Evolutionary conservation across 192 early-diverging fungal species (phyloP), one percentile per base, ranked within the genome.

Genomic region (Gigaspora rosea): DNA sequence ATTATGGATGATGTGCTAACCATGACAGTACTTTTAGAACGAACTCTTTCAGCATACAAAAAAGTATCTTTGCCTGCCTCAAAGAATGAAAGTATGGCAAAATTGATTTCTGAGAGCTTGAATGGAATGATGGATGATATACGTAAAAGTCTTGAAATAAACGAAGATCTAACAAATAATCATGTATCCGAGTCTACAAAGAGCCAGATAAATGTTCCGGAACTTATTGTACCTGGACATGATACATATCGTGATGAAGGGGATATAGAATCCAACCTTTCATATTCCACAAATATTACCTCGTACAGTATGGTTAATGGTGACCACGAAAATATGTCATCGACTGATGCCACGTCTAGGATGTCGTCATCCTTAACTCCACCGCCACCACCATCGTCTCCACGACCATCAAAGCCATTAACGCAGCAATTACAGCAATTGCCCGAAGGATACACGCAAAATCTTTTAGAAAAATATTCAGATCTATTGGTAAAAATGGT

Each of bases 401-500:
- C 54, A 18, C 51, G 3, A 61, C 36, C 7, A 61, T 20, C 33
- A 35, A 16, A 16, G 12, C 20, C 35, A 47, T 57, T 56, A 59
- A 32, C 52, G 16, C 54, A 59, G 27, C 59, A 41, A 49, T 18
- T 59, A 62, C 36, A n/a, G 27, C 59, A 75, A 57, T 58, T 64
- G 15, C 49, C 73, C 4, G 59, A 75, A 49, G 47, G 36, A 4
- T 27, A 22, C 10, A 52, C 61, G 7, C 56, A 73, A 35, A 51
- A 51, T 49, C 22, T 75, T 46, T 64, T 75, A 41, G 73, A 75
- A 64, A 75, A 64, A 16, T 75, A 75, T 49, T 75, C 73, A 2
- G 73, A 75, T 35, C 11, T 63, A 35, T 63, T 75, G 49, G 61
- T 75, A n/a, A 64, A 75, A 64, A 75, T 64, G 73, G 73, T 75